Base-by-base conservation (phyloP, 108 stramenopile species). In the Skeletonema menzelii region DNA sequence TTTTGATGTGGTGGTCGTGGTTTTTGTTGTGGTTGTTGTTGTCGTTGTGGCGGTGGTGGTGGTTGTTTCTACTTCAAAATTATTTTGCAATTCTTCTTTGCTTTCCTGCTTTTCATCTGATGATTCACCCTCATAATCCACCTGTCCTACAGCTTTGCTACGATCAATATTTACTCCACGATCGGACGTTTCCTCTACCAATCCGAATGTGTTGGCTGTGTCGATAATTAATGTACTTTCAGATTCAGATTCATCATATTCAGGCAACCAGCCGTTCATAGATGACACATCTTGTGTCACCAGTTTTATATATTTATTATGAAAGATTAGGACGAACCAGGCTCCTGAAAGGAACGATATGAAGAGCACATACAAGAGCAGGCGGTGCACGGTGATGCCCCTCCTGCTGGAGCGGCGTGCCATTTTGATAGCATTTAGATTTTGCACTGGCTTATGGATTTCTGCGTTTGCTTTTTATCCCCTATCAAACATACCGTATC, bases 251-350 rank as follows among this genome's bases (percentile, higher is more conserved):
- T 53, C 49, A 42, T 42, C 49, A 42, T 42, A n/a, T n/a, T 42
- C 40, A 42, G 40, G 40, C 15, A 42, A n/a, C 49, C 49, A 53
- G 20, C 49, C 49, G 22, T 53, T 22, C 49, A 53, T 22, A 3
- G 49, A 53, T 53, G 49, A 53, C 19, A 53, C 49, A 22, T 53
- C 49, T 53, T 53, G 49, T 53, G 49, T 22, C 22, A 22, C 49
- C 7, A 53, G 11, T 53, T 22, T 24, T 7, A 17, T 19, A 24
- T 53, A 53, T 22, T 53, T 53, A 2, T 1, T 20, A 53, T 53
- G 49, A 53, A 53, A 53, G 8, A 53, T 53, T 0, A 53, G 8
- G 4, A 53, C 22, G 49, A 53, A 53, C 49, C 49, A 53, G 19
- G 22, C 22, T 6, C 49, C 49, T 20, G 49, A 53, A 53, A 53